A percentile compares a stretch with the other conserved stretches of the same genome.
Evolutionary conservation across 2,329 filamentous ascomycete species (phyloP).

Genomic region (Nannizziopsis arthrosporioides): DNA sequence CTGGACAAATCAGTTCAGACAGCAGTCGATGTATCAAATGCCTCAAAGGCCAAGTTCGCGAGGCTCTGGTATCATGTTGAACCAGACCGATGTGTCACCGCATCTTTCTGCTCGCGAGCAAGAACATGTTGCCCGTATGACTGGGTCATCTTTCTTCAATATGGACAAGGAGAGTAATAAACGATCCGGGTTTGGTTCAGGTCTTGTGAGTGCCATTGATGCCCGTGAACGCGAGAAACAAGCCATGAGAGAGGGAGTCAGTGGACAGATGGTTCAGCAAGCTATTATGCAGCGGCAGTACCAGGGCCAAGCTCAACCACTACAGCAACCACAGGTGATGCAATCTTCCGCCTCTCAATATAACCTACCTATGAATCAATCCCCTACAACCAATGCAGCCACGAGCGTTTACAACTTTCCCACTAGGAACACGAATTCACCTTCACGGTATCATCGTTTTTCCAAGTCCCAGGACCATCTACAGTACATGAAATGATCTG

Average conservation of each 20-base stretch:
- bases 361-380: constrained; percentile 13
- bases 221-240: constrained; percentile 66
- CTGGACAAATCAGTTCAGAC: constrained; percentile 26
- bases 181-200: constrained; percentile 40
- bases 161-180: constrained; percentile 47
- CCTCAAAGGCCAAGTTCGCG: constrained; percentile 46
- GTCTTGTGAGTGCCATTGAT: constrained; percentile 68
- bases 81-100: constrained; percentile 41
- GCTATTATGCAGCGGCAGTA: constrained; percentile 60
- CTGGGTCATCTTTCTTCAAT: constrained; percentile 62
- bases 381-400: neutral
- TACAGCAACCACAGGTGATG: constrained; percentile 27
- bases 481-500: constrained; percentile 3
- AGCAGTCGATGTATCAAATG: constrained; percentile 26
- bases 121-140: constrained; percentile 74
- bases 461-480: constrained; percentile 9
- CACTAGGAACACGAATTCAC: neutral
- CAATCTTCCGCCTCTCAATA: constrained; percentile 12
- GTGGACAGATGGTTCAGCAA: constrained; percentile 59
- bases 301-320: constrained; percentile 34
- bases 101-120: constrained; percentile 77
- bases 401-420: constrained; percentile 6
- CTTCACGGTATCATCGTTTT: constrained; percentile 9
- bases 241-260: constrained; percentile 56
- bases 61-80: constrained; percentile 43